Percentiles rank a stretch among this genome's conserved stretches.
Conservation (phyloP, 2,329 filamentous ascomycete genomes). For the Hypoxylon sp. region DNA sequence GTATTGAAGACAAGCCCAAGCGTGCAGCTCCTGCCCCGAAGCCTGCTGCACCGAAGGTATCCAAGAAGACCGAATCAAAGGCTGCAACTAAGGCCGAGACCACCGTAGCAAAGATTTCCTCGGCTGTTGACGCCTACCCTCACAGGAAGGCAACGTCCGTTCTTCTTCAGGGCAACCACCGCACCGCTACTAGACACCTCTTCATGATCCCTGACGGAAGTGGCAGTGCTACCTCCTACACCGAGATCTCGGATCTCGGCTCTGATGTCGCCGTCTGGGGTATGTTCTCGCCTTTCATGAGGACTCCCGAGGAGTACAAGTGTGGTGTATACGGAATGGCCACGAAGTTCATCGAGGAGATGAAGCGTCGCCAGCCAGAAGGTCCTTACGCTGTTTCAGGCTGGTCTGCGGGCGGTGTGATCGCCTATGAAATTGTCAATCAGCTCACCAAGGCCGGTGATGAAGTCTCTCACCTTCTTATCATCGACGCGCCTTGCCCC, state of each 20-base stretch:
- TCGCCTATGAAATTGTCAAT: conserved; percentile 76
- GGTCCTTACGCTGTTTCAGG: conserved; percentile 79
- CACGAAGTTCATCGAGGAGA: conserved; percentile 76
- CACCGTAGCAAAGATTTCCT: conserved; percentile 61
- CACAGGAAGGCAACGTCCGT: conserved; percentile 64
- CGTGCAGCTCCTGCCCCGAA: conserved; percentile 52
- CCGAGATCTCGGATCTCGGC: conserved; percentile 68
- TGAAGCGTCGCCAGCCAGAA: conserved; percentile 77
- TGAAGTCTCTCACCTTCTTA: conserved; percentile 70
- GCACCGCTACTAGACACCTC: conserved; percentile 63
- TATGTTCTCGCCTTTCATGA: conserved; percentile 80
- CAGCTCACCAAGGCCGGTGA: conserved; percentile 72
- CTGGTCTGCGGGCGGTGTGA: conserved; percentile 84
- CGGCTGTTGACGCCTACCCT: conserved; percentile 61
- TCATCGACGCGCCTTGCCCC: conserved; percentile 77
- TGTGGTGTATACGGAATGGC: conserved; percentile 77
- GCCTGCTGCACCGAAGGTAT: conserved; percentile 48
- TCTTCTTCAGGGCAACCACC: conserved; percentile 66
- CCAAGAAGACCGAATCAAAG: conserved; percentile 51
- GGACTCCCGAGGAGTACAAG: conserved; percentile 74
- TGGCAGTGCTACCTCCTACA: conserved; percentile 77
- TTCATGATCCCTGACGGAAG: conserved; percentile 70
- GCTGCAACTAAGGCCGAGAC: conserved; percentile 51
- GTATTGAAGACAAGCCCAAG: conserved; percentile 62
- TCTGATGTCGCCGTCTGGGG: conserved; percentile 67